Percentiles rank a stretch among this genome's conserved stretches.
Conservation (phyloP, 805 yeast genomes). For the Kodamaea leandrae region DNA sequence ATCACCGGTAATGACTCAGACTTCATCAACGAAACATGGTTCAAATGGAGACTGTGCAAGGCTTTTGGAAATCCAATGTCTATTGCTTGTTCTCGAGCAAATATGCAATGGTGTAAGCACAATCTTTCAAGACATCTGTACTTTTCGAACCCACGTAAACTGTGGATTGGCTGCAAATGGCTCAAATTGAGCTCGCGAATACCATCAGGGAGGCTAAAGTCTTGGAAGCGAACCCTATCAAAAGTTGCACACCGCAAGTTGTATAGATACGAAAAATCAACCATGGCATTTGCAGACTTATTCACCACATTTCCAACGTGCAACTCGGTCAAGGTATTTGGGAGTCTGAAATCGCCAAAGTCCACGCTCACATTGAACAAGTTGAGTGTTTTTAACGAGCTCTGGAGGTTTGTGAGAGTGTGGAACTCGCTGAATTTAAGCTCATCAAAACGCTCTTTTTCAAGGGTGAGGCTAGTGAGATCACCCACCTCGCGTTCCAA, state of each 20-base stretch:
- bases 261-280: conserved; percentile 2
- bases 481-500: neutral
- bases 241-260: conserved; percentile 1
- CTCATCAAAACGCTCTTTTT: conserved; percentile 6
- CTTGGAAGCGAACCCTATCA: conserved; percentile 1
- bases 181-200: conserved; percentile 4
- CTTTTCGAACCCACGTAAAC: conserved; percentile 1
- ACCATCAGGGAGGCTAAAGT: neutral
- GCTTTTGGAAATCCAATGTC: neutral
- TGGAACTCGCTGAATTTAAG: neutral
- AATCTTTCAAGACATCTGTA: neutral
- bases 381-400: conserved; percentile 1
- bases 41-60: neutral
- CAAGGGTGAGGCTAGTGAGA: conserved; percentile 4
- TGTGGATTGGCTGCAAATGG: conserved; percentile 1
- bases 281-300: neutral
- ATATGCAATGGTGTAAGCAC: conserved; percentile 5
- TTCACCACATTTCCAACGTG: conserved; percentile 4
- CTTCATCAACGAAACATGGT: conserved; percentile 1
- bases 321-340: neutral
- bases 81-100: conserved; percentile 1
- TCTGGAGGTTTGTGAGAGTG: neutral
- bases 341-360: conserved; percentile 2
- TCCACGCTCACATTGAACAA: conserved; percentile 3
- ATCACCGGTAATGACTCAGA: neutral